phyloP scores from a whole-genome alignment of 306 rosid species.

The Morella rubra region DNA sequence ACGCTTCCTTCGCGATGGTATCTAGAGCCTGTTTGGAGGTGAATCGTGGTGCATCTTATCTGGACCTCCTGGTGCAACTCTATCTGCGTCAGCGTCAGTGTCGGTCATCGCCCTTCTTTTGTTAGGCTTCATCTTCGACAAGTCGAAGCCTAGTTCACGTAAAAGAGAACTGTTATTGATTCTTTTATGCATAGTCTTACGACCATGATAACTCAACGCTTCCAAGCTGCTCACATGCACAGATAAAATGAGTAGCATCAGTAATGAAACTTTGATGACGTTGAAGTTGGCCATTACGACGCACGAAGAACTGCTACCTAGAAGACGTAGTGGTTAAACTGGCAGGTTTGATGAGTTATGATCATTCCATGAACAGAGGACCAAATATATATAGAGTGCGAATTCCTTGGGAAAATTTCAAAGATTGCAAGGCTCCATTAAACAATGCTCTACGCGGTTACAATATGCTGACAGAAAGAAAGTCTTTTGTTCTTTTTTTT shows the following conservation, averaged over 20 bases:
- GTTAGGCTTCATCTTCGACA: no score
- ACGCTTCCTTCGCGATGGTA: no score
- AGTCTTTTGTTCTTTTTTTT: not conserved
- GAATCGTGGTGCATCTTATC: no score
- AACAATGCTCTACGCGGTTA: not conserved
- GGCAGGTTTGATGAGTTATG: not conserved
- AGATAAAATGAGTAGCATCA: conserved; percentile 22
- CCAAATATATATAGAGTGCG: conserved; percentile 15
- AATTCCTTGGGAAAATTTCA: not conserved
- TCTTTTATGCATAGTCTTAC: no score
- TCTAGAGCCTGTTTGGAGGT: no score
- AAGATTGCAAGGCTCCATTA: not conserved
- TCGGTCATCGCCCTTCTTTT: no score
- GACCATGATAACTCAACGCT: not conserved
- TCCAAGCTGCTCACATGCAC: conserved; percentile 7
- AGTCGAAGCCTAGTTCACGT: no score
- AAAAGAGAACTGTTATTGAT: no score
- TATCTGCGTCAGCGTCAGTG: no score
- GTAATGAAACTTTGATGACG: conserved; percentile 1
- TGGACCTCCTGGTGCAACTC: no score
- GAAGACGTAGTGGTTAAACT: not conserved
- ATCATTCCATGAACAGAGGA: conserved; percentile 2
- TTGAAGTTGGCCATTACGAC: conserved; percentile 7
- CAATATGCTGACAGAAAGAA: not conserved
- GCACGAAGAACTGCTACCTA: not conserved